Evolutionary conservation across 2,329 filamentous ascomycete genomes (phyloP), one percentile per base, ranked within the genome.

Genomic region (Aureobasidium sp.): DNA sequence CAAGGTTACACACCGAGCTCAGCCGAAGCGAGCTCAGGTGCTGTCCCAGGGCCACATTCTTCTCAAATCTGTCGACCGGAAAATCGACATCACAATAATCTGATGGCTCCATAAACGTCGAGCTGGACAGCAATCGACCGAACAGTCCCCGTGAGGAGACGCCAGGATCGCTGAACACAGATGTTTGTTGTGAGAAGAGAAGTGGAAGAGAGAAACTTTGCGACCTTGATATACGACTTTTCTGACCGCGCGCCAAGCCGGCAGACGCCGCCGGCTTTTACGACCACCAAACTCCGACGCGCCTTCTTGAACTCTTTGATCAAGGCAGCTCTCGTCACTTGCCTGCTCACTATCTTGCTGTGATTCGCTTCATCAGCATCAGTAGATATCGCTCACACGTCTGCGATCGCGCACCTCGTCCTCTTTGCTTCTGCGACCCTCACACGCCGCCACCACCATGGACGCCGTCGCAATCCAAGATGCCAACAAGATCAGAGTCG

Each of bases 51-150:
- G 65, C 67, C 46, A 66, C 78, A 79, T 94, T 84, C 72, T 76
- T 96, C 87, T 95, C 76, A 90, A 87, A 94, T 87, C 89, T 94
- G 91, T 96, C 90, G 89, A 91, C 90, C 86, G 88, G 89, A 92
- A 80, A 77, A 90, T 88, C 86, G 83, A 89, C 87, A 91, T 85
- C 89, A 91, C 86, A 76, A 71, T 72, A 69, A 7, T 72, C 67
- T 67, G 84, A 86, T 90, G 88, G 86, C 87, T 91, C 89, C 89
- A 87, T 90, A 74, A 79, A 83, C 85, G 90, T 90, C 89, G 89
- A 93, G 85, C 86, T 93, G 89, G 85, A 82, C 84, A 89, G 83
- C 78, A 83, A 82, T 92, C 89, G 77, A 93, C 90, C 86, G 83
- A 81, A 82, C 83, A 80, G 82, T 78, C 71, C 74, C 36, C 70